These are phyloP conservation scores for Telopea speciosissima DNA, from an alignment of 177 flowering plant genomes.

Conservation along the genomic window DNA sequence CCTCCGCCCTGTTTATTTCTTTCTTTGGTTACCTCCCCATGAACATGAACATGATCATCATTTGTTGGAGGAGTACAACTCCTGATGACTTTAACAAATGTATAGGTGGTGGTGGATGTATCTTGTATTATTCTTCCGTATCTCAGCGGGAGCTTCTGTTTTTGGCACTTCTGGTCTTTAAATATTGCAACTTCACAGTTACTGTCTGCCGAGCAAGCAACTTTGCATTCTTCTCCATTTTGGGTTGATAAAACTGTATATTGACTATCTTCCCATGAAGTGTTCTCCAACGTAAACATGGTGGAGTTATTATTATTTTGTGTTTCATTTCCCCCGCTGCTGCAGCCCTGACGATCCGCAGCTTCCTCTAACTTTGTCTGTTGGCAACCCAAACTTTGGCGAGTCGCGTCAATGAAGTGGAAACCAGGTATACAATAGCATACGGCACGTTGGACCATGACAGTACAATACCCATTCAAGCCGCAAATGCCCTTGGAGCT, in stretches of 20 bases:
- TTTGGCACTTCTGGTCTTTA: conserved; percentile 10
- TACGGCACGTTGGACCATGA: background rate
- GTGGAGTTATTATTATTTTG: background rate
- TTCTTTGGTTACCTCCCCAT: background rate
- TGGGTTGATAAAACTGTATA: background rate
- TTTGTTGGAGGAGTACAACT: background rate
- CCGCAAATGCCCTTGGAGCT: conserved; percentile 17
- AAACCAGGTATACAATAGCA: conserved; percentile 18
- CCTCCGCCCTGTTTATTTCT: too few species aligned
- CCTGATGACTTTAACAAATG: too few species aligned
- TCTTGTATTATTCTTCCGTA: conserved; percentile 8
- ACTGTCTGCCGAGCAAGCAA: conserved; percentile 21
- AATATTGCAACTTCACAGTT: conserved; percentile 21
- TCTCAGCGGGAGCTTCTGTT: conserved; percentile 22
- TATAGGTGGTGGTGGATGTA: background rate
- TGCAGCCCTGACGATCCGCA: conserved; percentile 14
- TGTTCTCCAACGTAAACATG: conserved; percentile 1
- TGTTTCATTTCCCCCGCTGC: background rate
- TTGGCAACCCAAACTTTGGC: conserved; percentile 14
- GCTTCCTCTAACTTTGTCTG: conserved; percentile 1
- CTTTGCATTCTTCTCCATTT: conserved; percentile 9
- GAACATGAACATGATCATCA: background rate
- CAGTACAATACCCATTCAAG: conserved; percentile 9
- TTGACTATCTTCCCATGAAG: conserved; percentile 6
- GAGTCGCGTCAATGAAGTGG: background rate